Evolutionary conservation across 257 asterid species (phyloP).

Genomic region (Misopates orontium): DNA sequence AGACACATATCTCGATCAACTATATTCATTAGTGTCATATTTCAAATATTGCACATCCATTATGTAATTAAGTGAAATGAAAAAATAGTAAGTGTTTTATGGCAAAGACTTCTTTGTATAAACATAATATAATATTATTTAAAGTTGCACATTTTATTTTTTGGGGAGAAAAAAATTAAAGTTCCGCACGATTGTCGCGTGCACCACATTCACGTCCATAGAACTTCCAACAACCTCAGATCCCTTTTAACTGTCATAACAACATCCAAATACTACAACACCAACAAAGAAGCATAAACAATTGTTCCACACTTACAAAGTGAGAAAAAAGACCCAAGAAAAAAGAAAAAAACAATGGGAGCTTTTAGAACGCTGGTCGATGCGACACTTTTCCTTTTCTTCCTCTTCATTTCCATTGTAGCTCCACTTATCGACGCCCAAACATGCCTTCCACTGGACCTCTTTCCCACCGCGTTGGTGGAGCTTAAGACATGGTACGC

Average conservation of each 20-base stretch:
- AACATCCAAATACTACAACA: background rate
- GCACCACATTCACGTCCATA: background rate
- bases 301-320: no score
- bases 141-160: no score
- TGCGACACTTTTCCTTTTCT: constrained; percentile 57
- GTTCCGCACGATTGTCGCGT: background rate
- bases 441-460: constrained; percentile 50
- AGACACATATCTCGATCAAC: no score
- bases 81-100: no score
- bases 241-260: background rate
- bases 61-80: no score
- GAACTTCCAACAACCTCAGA: background rate
- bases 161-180: background rate
- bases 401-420: constrained; percentile 57
- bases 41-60: no score
- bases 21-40: no score
- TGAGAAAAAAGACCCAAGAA: no score
- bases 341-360: constrained; percentile 40
- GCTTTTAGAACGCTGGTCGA: constrained; percentile 57
- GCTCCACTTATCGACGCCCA: constrained; percentile 87
- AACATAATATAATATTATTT: no score
- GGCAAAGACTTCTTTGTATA: no score
- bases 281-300: no score
- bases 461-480: constrained; percentile 61
- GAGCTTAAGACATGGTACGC: constrained; percentile 71